Percentiles rank a stretch among this genome's conserved stretches.
phyloP scores from a whole-genome alignment of 1,139 yeast genomes.

The Pneumocystis carinii region DNA sequence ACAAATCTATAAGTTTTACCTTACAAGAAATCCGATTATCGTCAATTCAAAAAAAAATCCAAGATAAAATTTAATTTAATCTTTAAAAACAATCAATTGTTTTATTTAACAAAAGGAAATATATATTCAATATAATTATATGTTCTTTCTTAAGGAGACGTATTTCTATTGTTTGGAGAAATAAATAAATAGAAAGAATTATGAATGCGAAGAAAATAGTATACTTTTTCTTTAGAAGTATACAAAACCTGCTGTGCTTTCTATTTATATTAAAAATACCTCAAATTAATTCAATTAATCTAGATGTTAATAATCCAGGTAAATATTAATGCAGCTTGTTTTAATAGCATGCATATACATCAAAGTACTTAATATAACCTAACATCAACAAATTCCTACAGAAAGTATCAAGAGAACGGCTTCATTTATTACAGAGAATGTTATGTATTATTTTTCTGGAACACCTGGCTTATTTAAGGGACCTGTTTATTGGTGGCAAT shows the following conservation, averaged over 20 bases:
- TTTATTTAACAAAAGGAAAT: background rate
- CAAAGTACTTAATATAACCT: background rate
- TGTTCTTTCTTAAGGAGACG: background rate
- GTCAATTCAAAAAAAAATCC: background rate
- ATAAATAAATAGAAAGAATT: background rate
- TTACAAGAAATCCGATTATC: too few species aligned
- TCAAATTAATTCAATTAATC: background rate
- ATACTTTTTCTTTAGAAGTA: background rate
- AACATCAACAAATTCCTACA: background rate
- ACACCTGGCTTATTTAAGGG: conserved; percentile 58
- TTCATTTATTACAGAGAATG: background rate
- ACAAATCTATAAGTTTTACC: too few species aligned
- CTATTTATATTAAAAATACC: background rate
- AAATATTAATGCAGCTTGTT: background rate
- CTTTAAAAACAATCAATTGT: background rate
- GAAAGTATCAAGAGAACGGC: background rate
- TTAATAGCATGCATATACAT: background rate
- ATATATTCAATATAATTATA: background rate
- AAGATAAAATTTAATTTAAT: background rate
- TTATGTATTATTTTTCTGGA: conserved; percentile 5
- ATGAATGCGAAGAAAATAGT: background rate
- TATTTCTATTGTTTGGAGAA: background rate
- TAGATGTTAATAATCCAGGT: background rate
- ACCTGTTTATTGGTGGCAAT: conserved; percentile 92
- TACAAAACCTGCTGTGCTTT: background rate